phyloP scores from a whole-genome alignment of 2,329 filamentous ascomycete species.

The Colletotrichum trifolii region DNA sequence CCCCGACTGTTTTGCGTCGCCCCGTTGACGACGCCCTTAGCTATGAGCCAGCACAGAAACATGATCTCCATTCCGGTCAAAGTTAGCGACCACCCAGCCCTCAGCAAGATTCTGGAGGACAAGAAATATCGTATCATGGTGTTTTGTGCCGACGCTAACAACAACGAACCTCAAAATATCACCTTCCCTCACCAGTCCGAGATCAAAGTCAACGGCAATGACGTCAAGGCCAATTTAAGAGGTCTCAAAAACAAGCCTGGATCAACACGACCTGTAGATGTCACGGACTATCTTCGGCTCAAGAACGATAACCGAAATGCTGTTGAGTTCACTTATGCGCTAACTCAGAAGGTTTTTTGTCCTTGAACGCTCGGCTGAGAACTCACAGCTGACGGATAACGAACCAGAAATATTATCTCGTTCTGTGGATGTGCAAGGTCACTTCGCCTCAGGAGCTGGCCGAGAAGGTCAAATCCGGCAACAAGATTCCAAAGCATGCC shows the following conservation, averaged over 20 bases:
- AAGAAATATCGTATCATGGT: slow-evolving; percentile 79
- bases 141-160: slow-evolving; percentile 78
- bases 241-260: slow-evolving; percentile 97
- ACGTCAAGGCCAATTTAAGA: slow-evolving; percentile 92
- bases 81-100: slow-evolving; percentile 61
- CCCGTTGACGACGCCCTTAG: slow-evolving; percentile 49
- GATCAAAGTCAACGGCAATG: slow-evolving; percentile 87
- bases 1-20: slow-evolving; percentile 1
- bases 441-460: slow-evolving; percentile 79
- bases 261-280: slow-evolving; percentile 91
- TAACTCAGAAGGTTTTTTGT: slow-evolving; percentile 82
- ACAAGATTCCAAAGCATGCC: slow-evolving; percentile 80
- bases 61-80: slow-evolving; percentile 58
- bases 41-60: slow-evolving; percentile 65
- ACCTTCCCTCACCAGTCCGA: slow-evolving; percentile 94
- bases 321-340: slow-evolving; percentile 88
- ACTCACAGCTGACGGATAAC: slow-evolving; percentile 32
- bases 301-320: slow-evolving; percentile 74
- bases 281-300: slow-evolving; percentile 80
- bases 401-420: slow-evolving; percentile 76
- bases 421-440: slow-evolving; percentile 80
- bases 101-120: slow-evolving; percentile 68
- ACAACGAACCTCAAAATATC: slow-evolving; percentile 75
- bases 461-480: slow-evolving; percentile 70
- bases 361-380: slow-evolving; percentile 26